Percentiles rank a stretch among this genome's conserved stretches.
Evolutionary conservation across 2,329 filamentous ascomycete species (phyloP).

Genomic region (Dothideomycetidae sp.): DNA sequence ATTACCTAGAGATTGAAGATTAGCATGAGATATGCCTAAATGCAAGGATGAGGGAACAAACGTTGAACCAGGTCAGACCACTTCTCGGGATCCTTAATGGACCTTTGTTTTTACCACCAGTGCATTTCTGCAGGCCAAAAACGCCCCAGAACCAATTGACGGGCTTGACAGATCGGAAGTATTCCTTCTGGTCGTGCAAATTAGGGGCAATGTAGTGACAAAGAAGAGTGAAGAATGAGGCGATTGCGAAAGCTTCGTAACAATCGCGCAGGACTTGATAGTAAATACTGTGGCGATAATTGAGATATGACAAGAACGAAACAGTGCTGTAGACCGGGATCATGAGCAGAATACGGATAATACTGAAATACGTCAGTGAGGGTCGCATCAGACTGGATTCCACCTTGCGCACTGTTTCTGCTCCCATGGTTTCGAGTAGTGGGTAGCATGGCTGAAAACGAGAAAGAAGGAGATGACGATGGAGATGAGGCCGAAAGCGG

Average conservation of each 20-base stretch:
- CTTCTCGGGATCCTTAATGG: slow-evolving; percentile 61
- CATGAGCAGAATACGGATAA: slow-evolving; percentile 82
- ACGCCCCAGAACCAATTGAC: slow-evolving; percentile 65
- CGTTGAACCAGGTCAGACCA: slow-evolving; percentile 82
- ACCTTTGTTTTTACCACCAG: slow-evolving; percentile 50
- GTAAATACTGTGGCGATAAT: slow-evolving; percentile 66
- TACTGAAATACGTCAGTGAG: slow-evolving; percentile 32
- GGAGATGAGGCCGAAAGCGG: slow-evolving; percentile 38
- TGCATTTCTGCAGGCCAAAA: slow-evolving; percentile 55
- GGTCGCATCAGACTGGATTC: no score
- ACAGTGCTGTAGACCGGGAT: slow-evolving; percentile 67
- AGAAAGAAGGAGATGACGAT: slow-evolving; percentile 38
- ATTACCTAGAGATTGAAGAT: slow-evolving; percentile 38
- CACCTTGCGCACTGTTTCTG: slow-evolving; percentile 43
- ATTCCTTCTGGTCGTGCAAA: slow-evolving; percentile 67
- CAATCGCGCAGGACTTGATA: slow-evolving; percentile 69
- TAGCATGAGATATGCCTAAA: neutral
- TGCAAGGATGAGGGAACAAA: slow-evolving; percentile 21
- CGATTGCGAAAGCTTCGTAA: slow-evolving; percentile 80
- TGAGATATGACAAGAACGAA: slow-evolving; percentile 57
- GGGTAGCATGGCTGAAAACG: slow-evolving; percentile 43
- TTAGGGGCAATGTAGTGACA: slow-evolving; percentile 68
- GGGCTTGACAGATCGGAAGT: slow-evolving; percentile 55
- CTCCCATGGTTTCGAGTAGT: slow-evolving; percentile 45
- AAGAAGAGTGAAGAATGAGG: slow-evolving; percentile 70